Evolutionary conservation across 192 early-diverging fungal genomes (phyloP).

Genomic region (Coemansia sp.): DNA sequence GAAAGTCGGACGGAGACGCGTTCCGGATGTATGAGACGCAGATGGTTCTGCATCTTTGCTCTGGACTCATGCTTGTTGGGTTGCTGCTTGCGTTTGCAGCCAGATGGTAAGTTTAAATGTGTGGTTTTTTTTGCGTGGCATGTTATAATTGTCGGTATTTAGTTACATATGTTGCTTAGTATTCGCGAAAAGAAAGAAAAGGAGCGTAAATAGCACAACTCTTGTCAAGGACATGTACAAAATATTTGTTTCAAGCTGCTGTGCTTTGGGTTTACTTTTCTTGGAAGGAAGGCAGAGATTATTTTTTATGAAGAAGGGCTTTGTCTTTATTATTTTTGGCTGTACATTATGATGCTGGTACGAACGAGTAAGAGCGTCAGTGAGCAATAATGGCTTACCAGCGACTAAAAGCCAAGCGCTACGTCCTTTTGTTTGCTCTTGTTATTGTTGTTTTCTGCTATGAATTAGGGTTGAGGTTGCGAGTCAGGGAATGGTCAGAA

Average conservation of each 20-base stretch:
- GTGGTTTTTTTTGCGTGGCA: neutral
- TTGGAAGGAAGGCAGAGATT: too few relatives aligned
- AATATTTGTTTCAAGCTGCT: neutral
- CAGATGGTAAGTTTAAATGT: conserved; percentile 23
- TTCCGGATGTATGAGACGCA: conserved; percentile 51
- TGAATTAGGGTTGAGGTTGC: conserved; percentile 32
- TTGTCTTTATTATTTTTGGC: neutral
- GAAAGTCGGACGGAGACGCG: conserved; percentile 27
- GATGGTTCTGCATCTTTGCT: conserved; percentile 35
- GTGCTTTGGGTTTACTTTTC: too few relatives aligned
- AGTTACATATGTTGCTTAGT: too few relatives aligned
- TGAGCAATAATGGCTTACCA: neutral
- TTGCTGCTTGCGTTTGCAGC: conserved; percentile 32
- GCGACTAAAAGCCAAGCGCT: neutral
- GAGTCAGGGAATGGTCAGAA: conserved; percentile 19
- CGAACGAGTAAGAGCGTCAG: neutral
- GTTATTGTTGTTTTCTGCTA: neutral
- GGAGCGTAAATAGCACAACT: too few relatives aligned
- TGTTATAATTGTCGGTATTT: too few relatives aligned
- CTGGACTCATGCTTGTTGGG: conserved; percentile 29
- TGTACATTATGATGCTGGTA: neutral
- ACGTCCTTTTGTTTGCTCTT: neutral
- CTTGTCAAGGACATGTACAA: neutral
- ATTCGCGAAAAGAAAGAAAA: too few relatives aligned
- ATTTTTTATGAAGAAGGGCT: neutral